phyloP scores from a whole-genome alignment of 441 rosid species.

The Hypseocharis bilobata region DNA sequence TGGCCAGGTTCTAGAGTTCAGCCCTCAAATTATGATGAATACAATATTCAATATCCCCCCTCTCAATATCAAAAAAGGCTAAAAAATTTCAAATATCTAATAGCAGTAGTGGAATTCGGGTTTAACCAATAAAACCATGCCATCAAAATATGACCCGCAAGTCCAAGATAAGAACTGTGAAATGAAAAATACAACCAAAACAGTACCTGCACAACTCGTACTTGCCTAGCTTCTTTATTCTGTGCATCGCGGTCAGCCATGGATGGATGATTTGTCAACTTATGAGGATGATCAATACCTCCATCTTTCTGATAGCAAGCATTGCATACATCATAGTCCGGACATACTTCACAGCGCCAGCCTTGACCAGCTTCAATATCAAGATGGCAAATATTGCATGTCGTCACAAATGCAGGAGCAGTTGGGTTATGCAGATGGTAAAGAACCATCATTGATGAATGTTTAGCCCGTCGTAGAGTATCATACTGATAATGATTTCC shows the following conservation, averaged over 20 bases:
- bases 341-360: slow-evolving; percentile 98
- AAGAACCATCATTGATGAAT: slow-evolving; percentile 99
- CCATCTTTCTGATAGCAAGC: slow-evolving; percentile 78
- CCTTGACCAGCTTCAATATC: slow-evolving; percentile 99
- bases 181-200: slow-evolving; percentile 1
- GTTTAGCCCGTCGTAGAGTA: slow-evolving; percentile 92
- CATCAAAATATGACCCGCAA: no score
- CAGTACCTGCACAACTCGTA: slow-evolving; percentile 77
- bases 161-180: no score
- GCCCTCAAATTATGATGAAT: no score
- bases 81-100: no score
- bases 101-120: no score
- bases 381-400: slow-evolving; percentile 76
- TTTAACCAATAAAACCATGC: no score
- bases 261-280: slow-evolving; percentile 90
- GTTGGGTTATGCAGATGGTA: slow-evolving; percentile 99
- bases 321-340: slow-evolving; percentile 93
- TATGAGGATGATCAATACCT: slow-evolving; percentile 93
- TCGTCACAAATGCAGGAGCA: slow-evolving; percentile 92
- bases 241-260: slow-evolving; percentile 92
- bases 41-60: no score
- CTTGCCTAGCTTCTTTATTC: slow-evolving; percentile 90
- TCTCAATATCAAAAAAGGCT: background rate
- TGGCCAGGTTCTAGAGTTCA: no score
- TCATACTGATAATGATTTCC: slow-evolving; percentile 99